These are phyloP conservation scores for Neurospora terricola DNA, from an alignment of 495 filamentous ascomycete genomes.

Conservation along the genomic window DNA sequence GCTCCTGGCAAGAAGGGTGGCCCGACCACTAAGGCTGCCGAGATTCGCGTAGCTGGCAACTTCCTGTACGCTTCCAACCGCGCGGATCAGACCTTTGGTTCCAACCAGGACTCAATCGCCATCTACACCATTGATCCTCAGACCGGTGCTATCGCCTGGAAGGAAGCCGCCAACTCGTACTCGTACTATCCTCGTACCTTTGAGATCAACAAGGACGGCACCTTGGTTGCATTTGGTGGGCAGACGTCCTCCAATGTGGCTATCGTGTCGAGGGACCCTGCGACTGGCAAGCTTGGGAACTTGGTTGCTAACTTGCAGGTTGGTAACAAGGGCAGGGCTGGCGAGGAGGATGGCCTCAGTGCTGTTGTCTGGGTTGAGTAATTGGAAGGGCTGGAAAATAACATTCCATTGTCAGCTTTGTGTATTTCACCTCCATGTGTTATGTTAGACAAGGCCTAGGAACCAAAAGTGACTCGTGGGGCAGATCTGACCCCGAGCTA, in stretches of 20 bases:
- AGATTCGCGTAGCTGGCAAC: constrained; percentile 31
- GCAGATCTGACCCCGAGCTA: neutral
- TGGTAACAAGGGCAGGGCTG: constrained; percentile 29
- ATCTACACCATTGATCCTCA: constrained; percentile 23
- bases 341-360: constrained; percentile 37
- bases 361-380: constrained; percentile 37
- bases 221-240: constrained; percentile 53
- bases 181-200: constrained; percentile 47
- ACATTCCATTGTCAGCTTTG: neutral
- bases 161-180: constrained; percentile 32
- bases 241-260: constrained; percentile 53
- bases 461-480: neutral
- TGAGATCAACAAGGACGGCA: constrained; percentile 50
- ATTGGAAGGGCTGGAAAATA: neutral
- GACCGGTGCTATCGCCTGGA: constrained; percentile 26
- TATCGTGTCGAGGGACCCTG: constrained; percentile 45
- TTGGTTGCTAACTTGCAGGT: constrained; percentile 32
- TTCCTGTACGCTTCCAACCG: constrained; percentile 35
- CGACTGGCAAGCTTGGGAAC: constrained; percentile 46
- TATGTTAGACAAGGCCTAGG: neutral
- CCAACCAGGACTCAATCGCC: constrained; percentile 29
- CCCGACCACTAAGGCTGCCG: constrained; percentile 32
- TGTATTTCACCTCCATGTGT: neutral
- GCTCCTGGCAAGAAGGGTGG: constrained; percentile 23
- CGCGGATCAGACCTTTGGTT: constrained; percentile 33